Base-by-base conservation (phyloP, 495 filamentous ascomycete species). In the Oleoguttula mirabilis region DNA sequence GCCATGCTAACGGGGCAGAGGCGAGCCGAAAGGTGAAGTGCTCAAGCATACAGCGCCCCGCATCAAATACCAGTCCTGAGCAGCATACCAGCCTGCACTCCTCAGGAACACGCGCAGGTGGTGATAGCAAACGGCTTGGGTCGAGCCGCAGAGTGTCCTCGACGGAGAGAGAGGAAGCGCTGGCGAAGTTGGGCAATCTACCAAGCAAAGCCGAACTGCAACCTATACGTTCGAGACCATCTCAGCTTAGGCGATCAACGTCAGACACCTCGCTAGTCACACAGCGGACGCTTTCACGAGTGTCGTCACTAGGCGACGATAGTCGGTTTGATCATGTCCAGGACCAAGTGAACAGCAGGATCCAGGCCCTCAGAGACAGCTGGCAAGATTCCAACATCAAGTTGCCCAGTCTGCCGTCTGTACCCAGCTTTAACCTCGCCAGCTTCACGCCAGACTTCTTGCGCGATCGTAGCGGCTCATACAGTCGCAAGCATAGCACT, bases 341-440 rank as follows among this genome's bases (percentile, higher is more conserved):
- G 33, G 73, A 77, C 36, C 77, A 84, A 55, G 79, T 85, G 41
- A 96, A 95, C 51, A 84, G 81, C 43, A 73, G 88, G 21, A 65
- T 90, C 51, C 94, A 93, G 63, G 88, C 88, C 2, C 90, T 96
- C 60, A 80, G 76, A 53, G 88, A 96, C 56, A 92, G 77, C 58
- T 73, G 79, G 46, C 76, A 79, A 58, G 88, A 88, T 54, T 77
- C 79, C 10, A 84, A 71, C 43, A 83, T 86, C 58, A 78, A 75
- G 39, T 55, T 82, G 47, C 77, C 75, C 10, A 68, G 71, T 47
- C 17, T 43, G 7, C 64, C 55, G 10, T 48, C 52, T 0, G 43
- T 63, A 40, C 46, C 58, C 31, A 58, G 52, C 36, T 50, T 60
- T 36, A 51, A 43, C 34, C 55, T 62, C 43, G 46, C 48, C 14